Conservation (phyloP, 2,329 filamentous ascomycete species). For the Pleurostoma richardsiae region DNA sequence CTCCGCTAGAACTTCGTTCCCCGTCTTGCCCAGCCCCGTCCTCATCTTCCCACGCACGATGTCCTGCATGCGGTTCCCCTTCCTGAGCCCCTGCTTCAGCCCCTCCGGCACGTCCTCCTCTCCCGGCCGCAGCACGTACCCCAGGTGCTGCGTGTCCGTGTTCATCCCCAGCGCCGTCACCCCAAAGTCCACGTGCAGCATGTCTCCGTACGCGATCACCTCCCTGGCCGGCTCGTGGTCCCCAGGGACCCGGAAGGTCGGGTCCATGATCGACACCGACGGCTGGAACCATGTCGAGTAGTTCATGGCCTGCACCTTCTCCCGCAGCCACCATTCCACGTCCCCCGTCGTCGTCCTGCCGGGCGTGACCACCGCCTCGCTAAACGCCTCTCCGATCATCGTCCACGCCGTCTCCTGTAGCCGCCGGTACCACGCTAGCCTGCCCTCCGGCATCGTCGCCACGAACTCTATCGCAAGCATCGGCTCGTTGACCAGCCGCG, state of each 20-base stretch:
- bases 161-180: constrained; percentile 40
- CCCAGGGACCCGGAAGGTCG: background rate
- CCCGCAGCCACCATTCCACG: constrained; percentile 47
- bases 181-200: constrained; percentile 45
- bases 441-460: constrained; percentile 33
- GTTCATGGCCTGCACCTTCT: constrained; percentile 40
- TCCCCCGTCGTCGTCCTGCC: constrained; percentile 37
- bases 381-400: constrained; percentile 40
- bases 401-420: constrained; percentile 48
- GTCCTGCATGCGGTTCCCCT: constrained; percentile 42
- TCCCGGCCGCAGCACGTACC: constrained; percentile 38
- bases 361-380: constrained; percentile 33
- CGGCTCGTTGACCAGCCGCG: constrained; percentile 32
- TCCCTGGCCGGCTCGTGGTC: constrained; percentile 8
- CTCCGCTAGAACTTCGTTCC: constrained; percentile 37
- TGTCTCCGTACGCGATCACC: constrained; percentile 36
- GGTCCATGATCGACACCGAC: constrained; percentile 31
- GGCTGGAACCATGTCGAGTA: constrained; percentile 50
- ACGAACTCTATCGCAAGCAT: constrained; percentile 41
- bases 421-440: constrained; percentile 34
- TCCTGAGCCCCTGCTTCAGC: constrained; percentile 34
- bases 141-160: constrained; percentile 45
- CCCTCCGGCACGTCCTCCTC: constrained; percentile 33
- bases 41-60: constrained; percentile 38
- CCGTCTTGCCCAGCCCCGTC: constrained; percentile 27